A percentile compares a stretch with the other conserved stretches of the same genome.
Conservation (phyloP, 495 filamentous ascomycete genomes). For the Aspergillus coremiiformis region DNA sequence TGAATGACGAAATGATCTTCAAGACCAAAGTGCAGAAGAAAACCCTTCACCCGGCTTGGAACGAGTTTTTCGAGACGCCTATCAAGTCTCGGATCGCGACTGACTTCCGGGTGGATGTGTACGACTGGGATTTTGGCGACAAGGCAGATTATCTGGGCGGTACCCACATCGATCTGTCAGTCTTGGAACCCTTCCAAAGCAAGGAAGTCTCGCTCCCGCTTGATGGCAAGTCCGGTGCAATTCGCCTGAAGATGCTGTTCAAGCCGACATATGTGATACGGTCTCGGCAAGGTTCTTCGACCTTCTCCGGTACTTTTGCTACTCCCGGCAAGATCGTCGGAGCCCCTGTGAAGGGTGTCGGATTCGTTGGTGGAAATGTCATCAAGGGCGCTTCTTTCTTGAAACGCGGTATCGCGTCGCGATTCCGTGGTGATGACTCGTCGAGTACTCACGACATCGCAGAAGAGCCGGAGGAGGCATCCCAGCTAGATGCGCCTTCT, state of each 20-base stretch:
- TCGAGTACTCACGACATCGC: conserved; percentile 42
- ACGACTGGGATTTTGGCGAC: conserved; percentile 93
- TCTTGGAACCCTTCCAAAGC: conserved; percentile 75
- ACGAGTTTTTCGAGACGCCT: conserved; percentile 83
- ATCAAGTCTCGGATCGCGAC: conserved; percentile 77
- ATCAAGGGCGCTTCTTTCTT: conserved; percentile 84
- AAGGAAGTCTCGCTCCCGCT: conserved; percentile 66
- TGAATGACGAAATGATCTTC: conserved; percentile 78
- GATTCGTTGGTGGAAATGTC: conserved; percentile 71
- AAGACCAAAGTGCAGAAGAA: conserved; percentile 96
- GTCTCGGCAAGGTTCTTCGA: conserved; percentile 81
- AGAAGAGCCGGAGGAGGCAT: conserved; percentile 44
- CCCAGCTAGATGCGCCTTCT: conserved; percentile 19
- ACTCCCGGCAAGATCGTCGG: conserved; percentile 89
- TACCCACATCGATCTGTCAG: conserved; percentile 67
- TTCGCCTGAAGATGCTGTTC: conserved; percentile 85
- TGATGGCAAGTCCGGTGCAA: conserved; percentile 80
- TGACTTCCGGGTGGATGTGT: conserved; percentile 77
- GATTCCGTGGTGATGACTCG: conserved; percentile 33
- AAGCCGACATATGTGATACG: conserved; percentile 86
- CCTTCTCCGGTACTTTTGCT: conserved; percentile 87
- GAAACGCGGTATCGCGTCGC: conserved; percentile 61
- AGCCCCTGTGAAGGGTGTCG: conserved; percentile 85
- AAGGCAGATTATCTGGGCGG: conserved; percentile 80
- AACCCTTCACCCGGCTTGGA: conserved; percentile 90